phyloP scores from a whole-genome alignment of 2,329 filamentous ascomycete genomes.

The Zymoseptoria pseudotritici region DNA sequence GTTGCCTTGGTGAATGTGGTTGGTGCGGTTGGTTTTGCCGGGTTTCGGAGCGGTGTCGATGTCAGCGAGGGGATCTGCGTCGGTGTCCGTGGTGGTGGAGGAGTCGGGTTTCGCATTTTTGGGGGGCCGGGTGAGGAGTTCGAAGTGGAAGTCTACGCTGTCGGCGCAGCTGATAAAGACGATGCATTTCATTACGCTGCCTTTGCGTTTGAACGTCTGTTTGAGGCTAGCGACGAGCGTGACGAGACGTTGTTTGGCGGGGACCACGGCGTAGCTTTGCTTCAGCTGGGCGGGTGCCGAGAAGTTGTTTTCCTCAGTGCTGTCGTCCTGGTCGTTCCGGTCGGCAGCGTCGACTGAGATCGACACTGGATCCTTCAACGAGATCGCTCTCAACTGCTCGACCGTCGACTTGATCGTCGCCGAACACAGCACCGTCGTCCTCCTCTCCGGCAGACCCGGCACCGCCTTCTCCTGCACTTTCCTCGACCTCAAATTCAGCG shows the following conservation, averaged over 20 bases:
- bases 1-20: conserved; percentile 34
- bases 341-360: conserved; percentile 61
- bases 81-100: conserved; percentile 15
- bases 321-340: conserved; percentile 36
- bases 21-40: conserved; percentile 24
- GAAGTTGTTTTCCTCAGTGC: conserved; percentile 51
- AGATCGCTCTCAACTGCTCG: conserved; percentile 87
- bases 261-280: conserved; percentile 80
- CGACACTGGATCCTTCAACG: conserved; percentile 83
- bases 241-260: conserved; percentile 83
- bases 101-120: conserved; percentile 21
- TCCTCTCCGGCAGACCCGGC: conserved; percentile 61
- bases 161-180: conserved; percentile 96
- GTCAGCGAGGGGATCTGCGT: conserved; percentile 11
- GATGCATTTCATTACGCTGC: conserved; percentile 92
- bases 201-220: conserved; percentile 77
- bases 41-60: conserved; percentile 12
- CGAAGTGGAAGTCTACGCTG: conserved; percentile 93
- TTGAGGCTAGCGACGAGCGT: conserved; percentile 79
- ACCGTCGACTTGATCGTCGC: conserved; percentile 98
- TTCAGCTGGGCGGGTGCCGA: conserved; percentile 87
- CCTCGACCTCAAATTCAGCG: conserved; percentile 60
- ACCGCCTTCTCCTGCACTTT: conserved; percentile 54
- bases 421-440: conserved; percentile 86
- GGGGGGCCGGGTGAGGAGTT: conserved; percentile 56